phyloP scores from a whole-genome alignment of 78 protist genomes.

The Anaeramoeba flamelloides region DNA sequence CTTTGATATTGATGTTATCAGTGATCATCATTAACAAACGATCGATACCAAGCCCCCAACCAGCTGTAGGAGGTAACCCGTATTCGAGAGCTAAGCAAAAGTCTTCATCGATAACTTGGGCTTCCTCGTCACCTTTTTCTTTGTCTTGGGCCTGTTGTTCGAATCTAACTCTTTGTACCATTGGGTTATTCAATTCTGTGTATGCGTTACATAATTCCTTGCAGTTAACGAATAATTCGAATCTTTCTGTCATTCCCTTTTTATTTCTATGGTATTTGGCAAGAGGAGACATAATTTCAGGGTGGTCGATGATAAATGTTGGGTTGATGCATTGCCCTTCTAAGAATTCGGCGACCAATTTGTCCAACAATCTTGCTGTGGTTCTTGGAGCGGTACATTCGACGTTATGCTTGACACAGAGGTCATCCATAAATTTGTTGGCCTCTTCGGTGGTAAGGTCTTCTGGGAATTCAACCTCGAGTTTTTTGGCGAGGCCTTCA shows the following conservation, averaged over 20 bases:
- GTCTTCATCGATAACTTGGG: constrained; percentile 71
- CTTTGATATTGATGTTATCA: constrained; percentile 81
- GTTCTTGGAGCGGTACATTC: constrained; percentile 81
- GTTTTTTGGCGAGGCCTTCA: constrained; percentile 13
- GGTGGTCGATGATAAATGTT: constrained; percentile 94
- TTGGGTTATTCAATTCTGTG: constrained; percentile 98
- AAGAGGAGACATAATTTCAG: constrained; percentile 93
- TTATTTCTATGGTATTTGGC: constrained; percentile 72
- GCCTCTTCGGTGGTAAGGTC: constrained; percentile 18
- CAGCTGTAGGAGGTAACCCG: constrained; percentile 98
- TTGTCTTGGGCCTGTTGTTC: constrained; percentile 67
- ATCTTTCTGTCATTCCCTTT: constrained; percentile 82
- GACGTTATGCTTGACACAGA: constrained; percentile 33
- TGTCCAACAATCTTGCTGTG: constrained; percentile 91
- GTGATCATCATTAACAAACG: constrained; percentile 89
- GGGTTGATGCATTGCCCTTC: constrained; percentile 84
- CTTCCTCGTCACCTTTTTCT: constrained; percentile 79
- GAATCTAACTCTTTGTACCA: constrained; percentile 88
- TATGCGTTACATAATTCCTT: constrained; percentile 77
- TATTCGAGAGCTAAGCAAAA: constrained; percentile 85
- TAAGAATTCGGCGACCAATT: constrained; percentile 69
- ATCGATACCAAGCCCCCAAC: constrained; percentile 98
- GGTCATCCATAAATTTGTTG: neutral
- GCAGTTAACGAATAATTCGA: constrained; percentile 81
- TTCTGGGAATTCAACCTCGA: constrained; percentile 9